Base-by-base conservation (phyloP, 202 grass and related monocot genomes). In the Setaria viridis region DNA sequence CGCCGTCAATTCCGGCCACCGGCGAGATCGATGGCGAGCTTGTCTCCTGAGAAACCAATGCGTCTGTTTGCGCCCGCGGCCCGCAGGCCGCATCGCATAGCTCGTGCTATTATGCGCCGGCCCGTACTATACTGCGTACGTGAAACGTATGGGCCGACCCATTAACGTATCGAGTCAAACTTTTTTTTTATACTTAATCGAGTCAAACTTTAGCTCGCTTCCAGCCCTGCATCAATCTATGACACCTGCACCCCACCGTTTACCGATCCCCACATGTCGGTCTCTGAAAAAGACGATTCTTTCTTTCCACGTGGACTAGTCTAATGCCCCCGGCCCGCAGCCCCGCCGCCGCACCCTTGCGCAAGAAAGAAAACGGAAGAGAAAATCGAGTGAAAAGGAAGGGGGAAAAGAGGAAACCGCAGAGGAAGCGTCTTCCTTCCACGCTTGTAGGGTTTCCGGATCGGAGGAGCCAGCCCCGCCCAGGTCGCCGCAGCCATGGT, bases 401-500 rank as follows among this genome's bases (percentile, higher is more conserved):
- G 50, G 11, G 14, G 7, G 25, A 9, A 65, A 53, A 15, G 70
- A 82, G 21, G 58, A 57, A 78, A 67, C 41, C 60, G 75, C 70
- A 79, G 41, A 70, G 63, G 67, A 90, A 68, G 56, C 73, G 70
- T 43, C 78, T 60, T 69, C 76, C 76, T 69, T 81, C 81, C 77
- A 77, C 77, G 46, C 71, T 57, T 43, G 77, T 88, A 91, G 81
- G 81, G 89, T 91, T 91, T 85, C 77, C 56, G 85, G 85, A 88
- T 91, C 89, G 81, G 65, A 77, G 77, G 80, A 75, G 85, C 51
- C 51, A 82, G 19, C 68, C 55, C 29, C 80, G 25, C 30, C 14
- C 41, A 78, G 43, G 74, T 78, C 63, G 76, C 45, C 71, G 57
- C 82, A 78, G 66, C 85, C 85, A 99, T 94, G 97, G 92, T 94